phyloP scores from a whole-genome alignment of 1,284 basidiomycete species.

The Meripilus lineatus region DNA sequence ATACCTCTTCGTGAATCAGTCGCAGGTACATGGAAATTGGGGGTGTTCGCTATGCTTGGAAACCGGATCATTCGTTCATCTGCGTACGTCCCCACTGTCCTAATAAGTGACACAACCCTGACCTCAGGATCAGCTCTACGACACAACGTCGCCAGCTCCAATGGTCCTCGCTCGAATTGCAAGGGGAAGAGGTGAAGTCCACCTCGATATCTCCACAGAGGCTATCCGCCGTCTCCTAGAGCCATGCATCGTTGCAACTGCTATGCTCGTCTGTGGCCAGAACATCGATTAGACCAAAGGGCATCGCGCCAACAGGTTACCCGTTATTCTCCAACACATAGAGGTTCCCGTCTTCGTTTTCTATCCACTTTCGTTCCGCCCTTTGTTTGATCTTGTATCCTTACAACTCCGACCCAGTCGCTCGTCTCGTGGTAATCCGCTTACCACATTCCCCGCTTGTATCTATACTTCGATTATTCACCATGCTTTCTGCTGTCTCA shows the following conservation, averaged over 20 bases:
- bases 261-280: slow-evolving; percentile 30
- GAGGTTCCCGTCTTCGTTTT: not conserved
- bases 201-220: slow-evolving; percentile 29
- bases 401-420: not conserved
- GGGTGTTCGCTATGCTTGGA: slow-evolving; percentile 38
- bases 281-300: slow-evolving; percentile 30
- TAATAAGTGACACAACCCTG: too few relatives aligned
- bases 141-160: slow-evolving; percentile 18
- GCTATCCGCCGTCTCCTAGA: slow-evolving; percentile 30
- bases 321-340: not conserved
- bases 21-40: slow-evolving; percentile 37
- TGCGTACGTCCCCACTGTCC: slow-evolving; percentile 33
- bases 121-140: too few relatives aligned
- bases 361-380: not conserved
- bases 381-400: not conserved
- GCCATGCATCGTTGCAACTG: slow-evolving; percentile 30
- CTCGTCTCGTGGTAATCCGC: too few relatives aligned
- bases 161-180: slow-evolving; percentile 28
- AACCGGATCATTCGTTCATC: slow-evolving; percentile 35
- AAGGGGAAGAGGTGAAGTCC: slow-evolving; percentile 21
- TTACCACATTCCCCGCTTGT: not conserved
- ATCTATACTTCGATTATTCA: not conserved
- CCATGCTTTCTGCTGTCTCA: not conserved
- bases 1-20: slow-evolving; percentile 22
- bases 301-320: not conserved